Evolutionary conservation across 139 green algal genomes (phyloP).

Genomic region (Zygnema circumcarinatum): DNA sequence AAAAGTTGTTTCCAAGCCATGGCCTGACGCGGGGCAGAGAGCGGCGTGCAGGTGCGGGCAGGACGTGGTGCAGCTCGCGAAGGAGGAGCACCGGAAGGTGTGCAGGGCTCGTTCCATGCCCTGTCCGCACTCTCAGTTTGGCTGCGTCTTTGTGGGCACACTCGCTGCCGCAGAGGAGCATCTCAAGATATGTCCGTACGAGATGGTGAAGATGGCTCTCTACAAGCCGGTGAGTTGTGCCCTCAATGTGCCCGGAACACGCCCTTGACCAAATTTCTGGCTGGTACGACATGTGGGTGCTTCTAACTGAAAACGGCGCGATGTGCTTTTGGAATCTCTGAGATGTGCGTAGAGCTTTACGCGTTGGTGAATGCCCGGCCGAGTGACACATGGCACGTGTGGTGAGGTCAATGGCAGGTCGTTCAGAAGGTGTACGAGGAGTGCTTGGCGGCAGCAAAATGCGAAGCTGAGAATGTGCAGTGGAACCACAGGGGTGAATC

Average conservation of each 20-base stretch:
- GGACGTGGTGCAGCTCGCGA: background rate
- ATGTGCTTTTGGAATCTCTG: too few relatives aligned
- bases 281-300: too few relatives aligned
- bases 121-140: background rate
- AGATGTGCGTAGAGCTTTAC: too few relatives aligned
- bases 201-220: background rate
- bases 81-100: background rate
- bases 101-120: background rate
- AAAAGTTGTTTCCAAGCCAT: too few relatives aligned
- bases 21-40: too few relatives aligned
- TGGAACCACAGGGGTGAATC: background rate
- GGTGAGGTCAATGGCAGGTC: background rate
- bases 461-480: background rate
- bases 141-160: background rate
- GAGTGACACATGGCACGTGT: too few relatives aligned
- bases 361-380: too few relatives aligned
- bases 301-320: too few relatives aligned
- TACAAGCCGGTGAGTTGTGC: background rate
- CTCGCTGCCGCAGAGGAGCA: background rate
- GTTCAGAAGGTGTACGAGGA: background rate
- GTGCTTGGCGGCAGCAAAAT: background rate
- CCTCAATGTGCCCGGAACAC: background rate
- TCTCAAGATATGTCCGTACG: background rate
- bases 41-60: background rate
- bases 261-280: too few relatives aligned